Evolutionary conservation across 2,329 filamentous ascomycete genomes (phyloP), one percentile per base, ranked within the genome.

Genomic region (Karstenula rhodostoma): DNA sequence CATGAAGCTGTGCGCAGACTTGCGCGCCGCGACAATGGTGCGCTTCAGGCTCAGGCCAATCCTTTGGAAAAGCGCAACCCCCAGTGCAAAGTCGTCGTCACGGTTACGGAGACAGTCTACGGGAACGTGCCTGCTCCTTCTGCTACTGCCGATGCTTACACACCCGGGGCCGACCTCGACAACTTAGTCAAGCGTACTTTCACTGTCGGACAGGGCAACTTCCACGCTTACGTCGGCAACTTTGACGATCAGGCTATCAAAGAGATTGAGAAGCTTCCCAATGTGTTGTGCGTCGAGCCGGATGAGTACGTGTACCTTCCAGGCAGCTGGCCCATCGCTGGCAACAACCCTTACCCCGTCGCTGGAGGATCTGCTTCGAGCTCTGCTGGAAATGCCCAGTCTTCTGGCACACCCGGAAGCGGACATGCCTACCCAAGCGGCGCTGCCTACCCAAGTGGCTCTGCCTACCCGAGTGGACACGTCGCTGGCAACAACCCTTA

Each of bases 161-260:
- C 49, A 8, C 49, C 49, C 17, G 49, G 49, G 42, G 49, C 49
- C 12, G 49, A 52, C 22, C 22, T 52, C 33, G 35, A 52, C 15
- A 19, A 52, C 9, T 23, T 7, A 7, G 49, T 52, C 22, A 52
- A 52, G 49, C 35, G 49, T 15, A 52, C 49, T 25, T 52, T 52
- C n/a, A 52, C 49, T 17, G 49, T 52, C 4, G 49, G 49, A 22
- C 49, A 52, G 17, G 51, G 51, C 4, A 54, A 54, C 12, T 62
- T 69, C 63, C 53, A 66, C 23, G 67, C 73, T 17, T 83, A 83
- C 52, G 70, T 78, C 4, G 81, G 80, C 22, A 75, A 78, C 40
- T 82, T 83, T 61, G 81, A 83, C 63, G 75, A 76, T 12, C 72
- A 70, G 37, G 81, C 74, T 33, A 72, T 80, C 29, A 72, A 70